A percentile compares a stretch with the other conserved stretches of the same genome.
These are phyloP conservation scores for Biscogniauxia sp. DNA, from an alignment of 2,329 filamentous ascomycete genomes.

Conservation along the genomic window DNA sequence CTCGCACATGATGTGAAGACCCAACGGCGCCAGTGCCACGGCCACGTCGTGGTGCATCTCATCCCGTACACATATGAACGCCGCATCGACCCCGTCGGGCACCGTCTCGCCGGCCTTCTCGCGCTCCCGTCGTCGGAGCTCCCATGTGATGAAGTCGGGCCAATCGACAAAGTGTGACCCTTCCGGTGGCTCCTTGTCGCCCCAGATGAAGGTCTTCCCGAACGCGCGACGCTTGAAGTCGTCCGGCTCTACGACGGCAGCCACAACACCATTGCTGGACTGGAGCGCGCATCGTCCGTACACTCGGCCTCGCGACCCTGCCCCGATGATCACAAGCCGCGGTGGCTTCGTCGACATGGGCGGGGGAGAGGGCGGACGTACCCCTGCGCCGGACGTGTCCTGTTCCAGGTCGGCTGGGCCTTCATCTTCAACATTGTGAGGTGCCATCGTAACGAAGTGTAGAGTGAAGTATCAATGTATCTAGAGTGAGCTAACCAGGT, in stretches of 20 bases:
- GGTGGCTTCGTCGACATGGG: constrained; percentile 50
- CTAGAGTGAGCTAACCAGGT: neutral
- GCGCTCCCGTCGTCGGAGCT: constrained; percentile 58
- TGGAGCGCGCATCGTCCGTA: constrained; percentile 69
- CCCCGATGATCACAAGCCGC: constrained; percentile 76
- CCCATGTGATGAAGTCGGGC: constrained; percentile 73
- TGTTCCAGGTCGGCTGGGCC: constrained; percentile 27
- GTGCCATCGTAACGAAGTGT: constrained; percentile 25
- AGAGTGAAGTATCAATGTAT: neutral
- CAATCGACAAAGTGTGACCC: constrained; percentile 73
- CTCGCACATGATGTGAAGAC: constrained; percentile 88
- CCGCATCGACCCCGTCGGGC: constrained; percentile 58
- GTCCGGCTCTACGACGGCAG: constrained; percentile 78
- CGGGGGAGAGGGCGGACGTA: constrained; percentile 39
- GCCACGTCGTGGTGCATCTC: constrained; percentile 85
- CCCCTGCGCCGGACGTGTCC: constrained; percentile 18
- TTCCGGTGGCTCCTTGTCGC: constrained; percentile 43
- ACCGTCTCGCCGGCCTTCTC: constrained; percentile 47
- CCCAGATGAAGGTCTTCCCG: constrained; percentile 73
- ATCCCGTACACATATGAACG: constrained; percentile 71
- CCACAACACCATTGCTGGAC: constrained; percentile 66
- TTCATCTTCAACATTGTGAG: constrained; percentile 28
- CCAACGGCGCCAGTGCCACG: constrained; percentile 65
- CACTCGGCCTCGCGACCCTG: constrained; percentile 72
- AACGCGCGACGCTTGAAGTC: constrained; percentile 72